A percentile compares a stretch with the other conserved stretches of the same genome.
phyloP scores from a whole-genome alignment of 331 rosid genomes.

The Cydonia oblonga region DNA sequence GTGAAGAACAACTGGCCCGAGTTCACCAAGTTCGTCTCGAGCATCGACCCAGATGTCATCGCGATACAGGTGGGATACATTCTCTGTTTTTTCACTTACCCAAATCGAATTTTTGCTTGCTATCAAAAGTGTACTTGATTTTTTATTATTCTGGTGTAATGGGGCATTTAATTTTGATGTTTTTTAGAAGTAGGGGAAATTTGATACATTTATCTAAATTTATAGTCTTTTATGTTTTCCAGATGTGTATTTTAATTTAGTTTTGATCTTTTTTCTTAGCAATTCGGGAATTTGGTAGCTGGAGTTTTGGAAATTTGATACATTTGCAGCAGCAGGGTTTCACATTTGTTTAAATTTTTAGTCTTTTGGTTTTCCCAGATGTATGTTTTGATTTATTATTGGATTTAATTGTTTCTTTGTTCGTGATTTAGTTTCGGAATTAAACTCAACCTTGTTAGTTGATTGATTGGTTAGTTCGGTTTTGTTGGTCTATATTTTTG shows the following conservation, averaged over 20 bases:
- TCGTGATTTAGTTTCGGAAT: neutral
- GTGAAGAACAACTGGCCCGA: conserved; percentile 74
- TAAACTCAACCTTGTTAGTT: neutral
- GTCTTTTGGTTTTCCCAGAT: neutral
- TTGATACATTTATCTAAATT: too few relatives aligned
- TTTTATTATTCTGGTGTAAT: conserved; percentile 3
- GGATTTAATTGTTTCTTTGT: neutral
- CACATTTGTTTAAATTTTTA: neutral
- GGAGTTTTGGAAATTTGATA: conserved; percentile 1
- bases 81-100: neutral
- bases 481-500: neutral
- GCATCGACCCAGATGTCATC: conserved; percentile 77
- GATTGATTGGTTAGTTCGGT: neutral
- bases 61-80: conserved; percentile 50
- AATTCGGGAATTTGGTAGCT: neutral
- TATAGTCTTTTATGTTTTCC: too few relatives aligned
- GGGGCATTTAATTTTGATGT: neutral
- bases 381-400: neutral
- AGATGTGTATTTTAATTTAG: neutral
- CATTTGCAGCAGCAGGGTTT: neutral
- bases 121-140: neutral
- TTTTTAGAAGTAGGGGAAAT: neutral
- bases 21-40: conserved; percentile 43
- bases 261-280: neutral
- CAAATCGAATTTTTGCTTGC: neutral